Evolutionary conservation across 2,329 filamentous ascomycete genomes (phyloP).

Genomic region (Trichoderma gracile): DNA sequence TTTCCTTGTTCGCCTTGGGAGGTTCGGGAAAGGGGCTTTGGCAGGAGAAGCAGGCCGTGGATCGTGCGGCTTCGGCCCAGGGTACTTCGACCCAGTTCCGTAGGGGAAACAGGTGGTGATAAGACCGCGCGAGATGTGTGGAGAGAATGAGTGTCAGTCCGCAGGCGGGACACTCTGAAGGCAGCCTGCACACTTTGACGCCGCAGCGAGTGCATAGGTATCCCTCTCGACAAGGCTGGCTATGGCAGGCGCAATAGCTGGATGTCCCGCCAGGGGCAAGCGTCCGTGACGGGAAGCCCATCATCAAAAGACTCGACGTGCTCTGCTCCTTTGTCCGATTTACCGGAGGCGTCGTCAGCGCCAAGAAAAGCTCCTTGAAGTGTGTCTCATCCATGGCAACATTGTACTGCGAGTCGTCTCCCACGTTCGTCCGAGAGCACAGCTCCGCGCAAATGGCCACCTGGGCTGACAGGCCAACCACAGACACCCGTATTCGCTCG

Average conservation of each 20-base stretch:
- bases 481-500: slow-evolving; percentile 82
- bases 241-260: slow-evolving; percentile 89
- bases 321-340: slow-evolving; percentile 65
- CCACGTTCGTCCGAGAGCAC: slow-evolving; percentile 81
- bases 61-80: slow-evolving; percentile 69
- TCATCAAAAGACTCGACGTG: slow-evolving; percentile 77
- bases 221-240: slow-evolving; percentile 75
- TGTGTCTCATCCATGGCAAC: slow-evolving; percentile 77
- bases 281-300: slow-evolving; percentile 92
- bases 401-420: slow-evolving; percentile 73
- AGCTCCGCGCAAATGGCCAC: slow-evolving; percentile 91
- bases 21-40: slow-evolving; percentile 66
- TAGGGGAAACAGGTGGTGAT: slow-evolving; percentile 89
- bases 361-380: slow-evolving; percentile 85
- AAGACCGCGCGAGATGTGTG: slow-evolving; percentile 88
- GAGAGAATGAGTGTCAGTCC: slow-evolving; percentile 90
- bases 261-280: slow-evolving; percentile 65
- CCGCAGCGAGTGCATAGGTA: slow-evolving; percentile 89
- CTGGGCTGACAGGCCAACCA: slow-evolving; percentile 88
- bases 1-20: slow-evolving; percentile 6
- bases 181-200: slow-evolving; percentile 85
- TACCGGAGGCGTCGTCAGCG: slow-evolving; percentile 84
- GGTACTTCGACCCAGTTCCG: slow-evolving; percentile 88
- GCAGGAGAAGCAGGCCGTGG: slow-evolving; percentile 75
- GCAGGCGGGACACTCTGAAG: slow-evolving; percentile 88